Evolutionary conservation across 148 eudicot genomes (phyloP).

Genomic region (Amaranthus palmeri): DNA sequence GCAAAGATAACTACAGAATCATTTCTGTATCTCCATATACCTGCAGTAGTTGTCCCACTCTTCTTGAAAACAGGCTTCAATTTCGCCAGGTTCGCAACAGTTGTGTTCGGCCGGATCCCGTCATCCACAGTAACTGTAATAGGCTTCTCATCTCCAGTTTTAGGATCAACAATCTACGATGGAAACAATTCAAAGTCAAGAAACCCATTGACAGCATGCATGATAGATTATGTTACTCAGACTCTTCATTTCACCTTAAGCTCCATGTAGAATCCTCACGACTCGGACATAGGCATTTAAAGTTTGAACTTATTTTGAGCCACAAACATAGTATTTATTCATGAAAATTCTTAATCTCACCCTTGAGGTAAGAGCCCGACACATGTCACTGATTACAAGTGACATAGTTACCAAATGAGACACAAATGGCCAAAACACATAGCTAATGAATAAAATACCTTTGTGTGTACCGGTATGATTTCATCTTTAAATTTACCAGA

Average conservation of each 20-base stretch:
- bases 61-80: constrained; percentile 89
- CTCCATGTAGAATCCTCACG: too few species aligned
- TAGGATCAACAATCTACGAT: constrained; percentile 81
- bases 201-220: not conserved
- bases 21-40: constrained; percentile 31
- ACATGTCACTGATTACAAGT: too few species aligned
- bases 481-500: constrained; percentile 89
- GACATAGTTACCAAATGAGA: not conserved
- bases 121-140: constrained; percentile 79
- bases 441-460: constrained; percentile 35
- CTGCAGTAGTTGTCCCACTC: constrained; percentile 93
- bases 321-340: too few species aligned
- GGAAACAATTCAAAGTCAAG: not conserved
- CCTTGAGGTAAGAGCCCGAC: too few species aligned
- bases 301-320: too few species aligned
- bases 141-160: constrained; percentile 90
- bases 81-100: constrained; percentile 59
- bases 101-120: constrained; percentile 79
- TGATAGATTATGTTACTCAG: too few species aligned
- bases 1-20: not conserved
- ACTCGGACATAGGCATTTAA: too few species aligned
- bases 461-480: constrained; percentile 76
- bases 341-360: too few species aligned
- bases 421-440: not conserved
- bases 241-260: too few species aligned